These are phyloP conservation scores for Bruguiera sexangula DNA, from an alignment of 345 rosid genomes.

Conservation along the genomic window DNA sequence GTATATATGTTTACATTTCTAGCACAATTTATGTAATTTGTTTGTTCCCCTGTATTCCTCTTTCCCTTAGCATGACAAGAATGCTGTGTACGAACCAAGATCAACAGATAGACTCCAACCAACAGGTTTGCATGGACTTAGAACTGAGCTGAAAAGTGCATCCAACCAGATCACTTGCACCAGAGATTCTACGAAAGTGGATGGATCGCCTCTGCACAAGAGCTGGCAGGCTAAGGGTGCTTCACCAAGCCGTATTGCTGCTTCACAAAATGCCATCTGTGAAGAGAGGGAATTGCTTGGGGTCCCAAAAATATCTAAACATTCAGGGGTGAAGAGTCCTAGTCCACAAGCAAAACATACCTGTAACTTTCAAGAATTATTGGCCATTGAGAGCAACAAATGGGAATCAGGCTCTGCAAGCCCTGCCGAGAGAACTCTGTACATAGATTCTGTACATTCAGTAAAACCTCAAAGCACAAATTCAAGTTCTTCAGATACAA, in stretches of 20 bases:
- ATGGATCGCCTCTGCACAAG: slow-evolving; percentile 33
- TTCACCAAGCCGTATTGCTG: slow-evolving; percentile 7
- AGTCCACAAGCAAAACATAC: slow-evolving; percentile 22
- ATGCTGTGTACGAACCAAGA: slow-evolving; percentile 15
- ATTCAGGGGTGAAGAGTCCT: slow-evolving; percentile 9
- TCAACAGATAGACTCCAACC: slow-evolving; percentile 11
- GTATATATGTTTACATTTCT: background rate
- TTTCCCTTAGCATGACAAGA: slow-evolving; percentile 28
- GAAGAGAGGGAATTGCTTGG: slow-evolving; percentile 20
- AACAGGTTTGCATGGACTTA: slow-evolving; percentile 25
- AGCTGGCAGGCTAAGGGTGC: slow-evolving; percentile 31
- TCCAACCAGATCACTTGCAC: slow-evolving; percentile 8
- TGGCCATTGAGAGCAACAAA: slow-evolving; percentile 47
- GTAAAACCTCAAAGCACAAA: slow-evolving; percentile 28
- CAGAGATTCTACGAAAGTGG: slow-evolving; percentile 18
- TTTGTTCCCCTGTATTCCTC: background rate
- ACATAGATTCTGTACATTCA: slow-evolving; percentile 57
- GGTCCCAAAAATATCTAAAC: slow-evolving; percentile 25
- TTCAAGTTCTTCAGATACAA: slow-evolving; percentile 25
- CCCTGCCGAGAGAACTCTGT: slow-evolving; percentile 70
- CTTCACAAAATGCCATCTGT: slow-evolving; percentile 4
- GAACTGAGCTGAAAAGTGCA: slow-evolving; percentile 22
- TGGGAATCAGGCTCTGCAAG: slow-evolving; percentile 37
- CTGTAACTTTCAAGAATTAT: slow-evolving; percentile 42
- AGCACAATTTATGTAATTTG: background rate